Evolutionary conservation across 495 filamentous ascomycete genomes (phyloP).

Genomic region (Polyplosphaeria fusca): DNA sequence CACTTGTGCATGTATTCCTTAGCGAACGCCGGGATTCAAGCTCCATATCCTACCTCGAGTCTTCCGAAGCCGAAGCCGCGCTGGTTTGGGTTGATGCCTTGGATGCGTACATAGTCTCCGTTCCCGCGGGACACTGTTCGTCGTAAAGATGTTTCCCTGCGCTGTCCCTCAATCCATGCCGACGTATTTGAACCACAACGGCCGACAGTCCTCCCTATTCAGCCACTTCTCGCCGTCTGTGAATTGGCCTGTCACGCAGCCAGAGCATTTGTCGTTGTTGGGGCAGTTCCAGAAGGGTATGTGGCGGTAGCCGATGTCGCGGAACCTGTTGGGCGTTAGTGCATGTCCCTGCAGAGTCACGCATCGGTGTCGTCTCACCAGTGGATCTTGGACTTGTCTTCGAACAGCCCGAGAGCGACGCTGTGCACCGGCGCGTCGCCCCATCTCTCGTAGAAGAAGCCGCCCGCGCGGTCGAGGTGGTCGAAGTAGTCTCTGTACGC

Average conservation of each 20-base stretch:
- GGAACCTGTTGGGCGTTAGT: constrained; percentile 68
- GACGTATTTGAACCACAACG: constrained; percentile 93
- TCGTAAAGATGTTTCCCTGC: too few species aligned
- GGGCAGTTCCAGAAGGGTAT: constrained; percentile 99
- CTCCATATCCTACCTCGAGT: too few species aligned
- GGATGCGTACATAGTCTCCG: too few species aligned
- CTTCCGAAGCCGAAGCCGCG: too few species aligned
- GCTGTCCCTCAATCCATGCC: constrained; percentile 76
- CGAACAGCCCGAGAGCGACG: constrained; percentile 90
- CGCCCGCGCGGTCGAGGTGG: constrained; percentile 87
- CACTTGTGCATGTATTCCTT: too few species aligned
- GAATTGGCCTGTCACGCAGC: constrained; percentile 79
- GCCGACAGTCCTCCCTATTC: constrained; percentile 88
- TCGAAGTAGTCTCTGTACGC: constrained; percentile 95
- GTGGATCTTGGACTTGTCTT: constrained; percentile 85
- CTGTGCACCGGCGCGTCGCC: constrained; percentile 97
- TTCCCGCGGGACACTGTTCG: too few species aligned
- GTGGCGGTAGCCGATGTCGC: constrained; percentile 97
- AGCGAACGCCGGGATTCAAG: too few species aligned
- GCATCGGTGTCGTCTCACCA: constrained; percentile 61
- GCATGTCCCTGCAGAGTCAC: neutral
- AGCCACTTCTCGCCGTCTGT: constrained; percentile 84
- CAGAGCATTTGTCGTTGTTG: constrained; percentile 89
- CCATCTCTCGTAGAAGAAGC: constrained; percentile 99
- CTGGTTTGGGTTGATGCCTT: too few species aligned